Percentiles rank a stretch among this genome's conserved stretches.
These are phyloP conservation scores for Phytophthora crassamura DNA, from an alignment of 352 stramenopile genomes.

Conservation along the genomic window DNA sequence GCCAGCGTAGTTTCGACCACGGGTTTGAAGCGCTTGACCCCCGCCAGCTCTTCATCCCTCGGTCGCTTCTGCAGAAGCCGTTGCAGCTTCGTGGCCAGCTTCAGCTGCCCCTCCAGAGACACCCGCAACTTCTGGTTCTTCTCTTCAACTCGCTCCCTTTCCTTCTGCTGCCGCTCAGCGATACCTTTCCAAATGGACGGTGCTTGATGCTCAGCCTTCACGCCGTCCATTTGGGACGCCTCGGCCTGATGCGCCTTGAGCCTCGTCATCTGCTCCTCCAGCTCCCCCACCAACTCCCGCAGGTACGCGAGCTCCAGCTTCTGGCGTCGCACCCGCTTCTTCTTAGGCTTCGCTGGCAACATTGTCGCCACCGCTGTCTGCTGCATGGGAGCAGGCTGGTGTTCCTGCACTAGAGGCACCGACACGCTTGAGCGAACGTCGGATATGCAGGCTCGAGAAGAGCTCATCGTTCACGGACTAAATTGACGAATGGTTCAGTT, in stretches of 20 bases:
- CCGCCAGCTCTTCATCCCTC: conserved; percentile 10
- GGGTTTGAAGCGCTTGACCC: conserved; percentile 5
- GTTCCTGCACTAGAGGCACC: conserved; percentile 2
- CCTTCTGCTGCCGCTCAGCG: conserved; percentile 35
- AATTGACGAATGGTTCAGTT: neutral
- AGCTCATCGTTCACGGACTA: too few species aligned
- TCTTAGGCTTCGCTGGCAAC: conserved; percentile 27
- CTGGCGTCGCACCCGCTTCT: conserved; percentile 45
- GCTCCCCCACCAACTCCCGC: conserved; percentile 35
- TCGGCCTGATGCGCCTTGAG: conserved; percentile 9
- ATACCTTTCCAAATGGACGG: conserved; percentile 41
- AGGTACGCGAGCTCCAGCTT: conserved; percentile 50
- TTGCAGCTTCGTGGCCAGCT: conserved; percentile 44
- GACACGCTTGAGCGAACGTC: neutral
- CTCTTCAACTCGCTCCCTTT: conserved; percentile 29
- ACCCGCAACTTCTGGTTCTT: conserved; percentile 43
- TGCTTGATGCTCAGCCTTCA: neutral
- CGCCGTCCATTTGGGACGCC: neutral
- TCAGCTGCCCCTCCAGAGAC: conserved; percentile 42
- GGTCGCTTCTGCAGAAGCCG: conserved; percentile 31
- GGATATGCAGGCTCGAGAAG: neutral
- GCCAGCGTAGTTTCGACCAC: neutral
- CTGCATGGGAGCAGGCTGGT: neutral
- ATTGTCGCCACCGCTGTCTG: neutral
- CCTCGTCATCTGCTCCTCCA: conserved; percentile 31